phyloP scores from a whole-genome alignment of 768 basidiomycete genomes.

The Termitomyces sp. region DNA sequence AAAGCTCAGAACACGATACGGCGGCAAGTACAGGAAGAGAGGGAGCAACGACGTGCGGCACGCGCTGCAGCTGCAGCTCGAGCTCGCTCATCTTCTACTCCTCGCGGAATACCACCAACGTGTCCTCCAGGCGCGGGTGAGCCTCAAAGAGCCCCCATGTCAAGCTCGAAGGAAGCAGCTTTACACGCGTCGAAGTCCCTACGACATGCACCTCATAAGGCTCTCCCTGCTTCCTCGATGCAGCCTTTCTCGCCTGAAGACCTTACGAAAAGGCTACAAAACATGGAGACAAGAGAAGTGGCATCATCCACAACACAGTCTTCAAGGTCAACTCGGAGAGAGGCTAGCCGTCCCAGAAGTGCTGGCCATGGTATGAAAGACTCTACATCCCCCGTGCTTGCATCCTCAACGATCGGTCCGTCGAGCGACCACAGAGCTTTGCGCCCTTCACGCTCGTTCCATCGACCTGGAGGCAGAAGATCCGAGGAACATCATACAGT shows the following conservation, averaged over 20 bases:
- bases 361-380: slow-evolving; percentile 12
- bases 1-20: slow-evolving; percentile 79
- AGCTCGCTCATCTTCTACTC: slow-evolving; percentile 12
- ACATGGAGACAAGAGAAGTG: slow-evolving; percentile 33
- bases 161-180: slow-evolving; percentile 35
- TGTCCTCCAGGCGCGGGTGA: slow-evolving; percentile 32
- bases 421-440: slow-evolving; percentile 22
- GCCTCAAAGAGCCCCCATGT: slow-evolving; percentile 11
- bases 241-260: slow-evolving; percentile 51
- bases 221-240: slow-evolving; percentile 32
- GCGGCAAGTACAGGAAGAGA: slow-evolving; percentile 63
- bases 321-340: slow-evolving; percentile 6
- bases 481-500: slow-evolving; percentile 25
- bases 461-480: slow-evolving; percentile 34
- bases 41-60: slow-evolving; percentile 49
- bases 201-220: slow-evolving; percentile 37
- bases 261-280: slow-evolving; percentile 51
- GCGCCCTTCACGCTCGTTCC: slow-evolving; percentile 58
- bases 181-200: slow-evolving; percentile 26
- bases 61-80: slow-evolving; percentile 26
- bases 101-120: slow-evolving; percentile 25
- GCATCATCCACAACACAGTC: slow-evolving; percentile 11
- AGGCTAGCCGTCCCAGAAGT: slow-evolving; percentile 12
- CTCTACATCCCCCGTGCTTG: slow-evolving; percentile 5
- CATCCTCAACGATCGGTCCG: slow-evolving; percentile 5